Evolutionary conservation across 2,329 filamentous ascomycete species (phyloP), one percentile per base, ranked within the genome.

Genomic region (Colletotrichum phormii): DNA sequence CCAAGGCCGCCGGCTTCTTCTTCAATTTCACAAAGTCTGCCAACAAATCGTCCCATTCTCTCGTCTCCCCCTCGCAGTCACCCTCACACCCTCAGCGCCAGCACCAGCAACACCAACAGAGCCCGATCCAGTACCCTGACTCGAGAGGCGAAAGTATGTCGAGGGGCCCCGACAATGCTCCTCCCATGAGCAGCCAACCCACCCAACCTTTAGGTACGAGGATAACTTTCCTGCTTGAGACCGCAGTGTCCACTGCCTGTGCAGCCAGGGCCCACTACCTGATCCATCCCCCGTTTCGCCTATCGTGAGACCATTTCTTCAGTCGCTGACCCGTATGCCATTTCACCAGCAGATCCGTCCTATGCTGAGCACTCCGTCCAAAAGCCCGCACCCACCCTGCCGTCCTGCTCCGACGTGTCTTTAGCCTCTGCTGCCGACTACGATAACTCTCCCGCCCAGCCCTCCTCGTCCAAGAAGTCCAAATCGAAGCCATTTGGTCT

Each of bases 401-500:
- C 85, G 51, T 86, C 87, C 59, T 86, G 81, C 77, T 89, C 89
- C 74, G 86, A 90, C 72, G 78, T 88, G 54, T 89, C 89, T 71
- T 77, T 89, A 62, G 84, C 84, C 51, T 88, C 88, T 7, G 80
- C 82, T n/a, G 79, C 80, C 67, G 88, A 90, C 58, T 79, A 82
- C 79, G 88, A 90, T 66, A 76, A 77, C 59, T 65, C 78, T 65
- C 67, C 76, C 54, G 66, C 76, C 49, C 77, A 74, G 26, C 68
- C 64, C 54, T 61, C 80, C n/a, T 79, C 80, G 5, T 77, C 80
- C 24, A 88, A 85, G 79, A 88, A 85, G 78, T 82, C 78, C 75
- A 90, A 90, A 76, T 84, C 86, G 15, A 91, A 90, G 73, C 83
- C 87, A 9, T 91, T 91, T 79, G 83, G 84, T 24, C 81, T 89